Conservation (phyloP, 768 basidiomycete genomes). For the Ramaria rubella region DNA sequence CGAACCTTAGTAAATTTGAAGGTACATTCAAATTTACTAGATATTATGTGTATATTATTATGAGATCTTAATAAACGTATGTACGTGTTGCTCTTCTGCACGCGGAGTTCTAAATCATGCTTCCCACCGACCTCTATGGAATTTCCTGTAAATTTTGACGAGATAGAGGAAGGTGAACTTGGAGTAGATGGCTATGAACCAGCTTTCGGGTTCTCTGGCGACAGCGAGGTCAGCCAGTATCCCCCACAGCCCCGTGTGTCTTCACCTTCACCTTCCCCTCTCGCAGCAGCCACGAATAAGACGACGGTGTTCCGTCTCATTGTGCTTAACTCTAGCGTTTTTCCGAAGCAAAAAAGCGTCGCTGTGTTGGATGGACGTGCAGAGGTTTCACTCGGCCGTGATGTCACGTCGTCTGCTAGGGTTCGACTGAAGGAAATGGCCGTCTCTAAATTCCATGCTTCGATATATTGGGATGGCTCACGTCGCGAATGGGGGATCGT, state of each 20-base stretch:
- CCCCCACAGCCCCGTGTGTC: neutral
- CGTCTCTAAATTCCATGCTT: conserved; percentile 77
- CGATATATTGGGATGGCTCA: conserved; percentile 59
- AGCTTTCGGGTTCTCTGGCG: conserved; percentile 56
- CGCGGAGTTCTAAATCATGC: neutral
- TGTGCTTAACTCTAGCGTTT: conserved; percentile 34
- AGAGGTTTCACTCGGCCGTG: conserved; percentile 71
- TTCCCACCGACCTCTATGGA: neutral
- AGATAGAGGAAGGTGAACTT: neutral
- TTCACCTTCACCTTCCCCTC: neutral
- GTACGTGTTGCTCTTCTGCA: no score
- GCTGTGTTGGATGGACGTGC: conserved; percentile 52
- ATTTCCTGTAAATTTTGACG: neutral
- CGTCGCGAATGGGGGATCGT: conserved; percentile 64
- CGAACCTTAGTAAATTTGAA: no score
- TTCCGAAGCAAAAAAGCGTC: conserved; percentile 45
- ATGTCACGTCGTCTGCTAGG: conserved; percentile 47
- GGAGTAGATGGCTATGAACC: conserved; percentile 36
- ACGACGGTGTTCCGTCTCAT: conserved; percentile 30
- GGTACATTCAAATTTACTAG: no score
- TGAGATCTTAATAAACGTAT: no score
- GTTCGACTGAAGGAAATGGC: conserved; percentile 79
- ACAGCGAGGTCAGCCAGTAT: conserved; percentile 16
- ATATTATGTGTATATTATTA: no score
- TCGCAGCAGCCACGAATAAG: conserved; percentile 7